These are phyloP conservation scores for Trichosporon asahii DNA, from an alignment of 1,284 basidiomycete genomes.

Conservation along the genomic window DNA sequence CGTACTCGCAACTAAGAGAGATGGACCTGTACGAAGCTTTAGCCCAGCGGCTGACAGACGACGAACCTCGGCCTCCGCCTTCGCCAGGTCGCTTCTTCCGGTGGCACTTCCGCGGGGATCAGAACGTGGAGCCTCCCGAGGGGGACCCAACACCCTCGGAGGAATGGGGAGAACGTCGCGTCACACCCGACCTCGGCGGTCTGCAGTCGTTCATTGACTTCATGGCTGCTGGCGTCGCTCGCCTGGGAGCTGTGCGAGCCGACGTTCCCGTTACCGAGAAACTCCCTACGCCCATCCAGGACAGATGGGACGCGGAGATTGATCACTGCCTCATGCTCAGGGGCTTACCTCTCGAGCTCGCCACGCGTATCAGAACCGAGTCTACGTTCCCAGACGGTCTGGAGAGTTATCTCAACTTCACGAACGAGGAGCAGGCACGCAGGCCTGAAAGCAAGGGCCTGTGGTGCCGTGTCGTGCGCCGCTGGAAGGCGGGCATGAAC, in stretches of 20 bases:
- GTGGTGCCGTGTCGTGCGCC: background rate
- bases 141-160: background rate
- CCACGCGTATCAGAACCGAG: background rate
- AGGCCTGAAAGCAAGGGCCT: background rate
- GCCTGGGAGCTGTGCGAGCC: background rate
- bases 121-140: background rate
- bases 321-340: background rate
- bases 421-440: background rate
- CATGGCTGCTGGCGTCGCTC: background rate
- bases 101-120: background rate
- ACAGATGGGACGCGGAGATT: background rate
- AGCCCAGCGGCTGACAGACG: background rate
- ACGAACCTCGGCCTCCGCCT: background rate
- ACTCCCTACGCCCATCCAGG: background rate
- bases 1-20: background rate
- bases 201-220: background rate
- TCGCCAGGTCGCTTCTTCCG: background rate
- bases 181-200: background rate
- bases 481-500: background rate
- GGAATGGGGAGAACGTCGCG: background rate
- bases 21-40: background rate
- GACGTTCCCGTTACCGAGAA: background rate
- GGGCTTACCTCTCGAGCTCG: background rate
- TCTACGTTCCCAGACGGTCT: background rate
- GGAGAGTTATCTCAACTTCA: background rate